Evolutionary conservation across 805 yeast genomes (phyloP).

Genomic region (Scheffersomyces stipitis): DNA sequence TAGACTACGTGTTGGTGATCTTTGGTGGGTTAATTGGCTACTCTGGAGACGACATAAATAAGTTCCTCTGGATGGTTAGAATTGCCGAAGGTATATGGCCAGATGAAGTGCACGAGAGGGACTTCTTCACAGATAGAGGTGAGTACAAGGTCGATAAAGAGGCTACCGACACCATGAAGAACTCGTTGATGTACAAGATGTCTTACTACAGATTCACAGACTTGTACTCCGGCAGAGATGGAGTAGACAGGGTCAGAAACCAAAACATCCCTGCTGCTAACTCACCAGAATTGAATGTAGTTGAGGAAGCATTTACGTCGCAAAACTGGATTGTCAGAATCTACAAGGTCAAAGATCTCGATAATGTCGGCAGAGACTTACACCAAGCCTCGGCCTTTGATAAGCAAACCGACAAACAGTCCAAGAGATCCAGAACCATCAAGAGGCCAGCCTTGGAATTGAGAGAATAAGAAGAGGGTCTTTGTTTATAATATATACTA

Average conservation of each 20-base stretch:
- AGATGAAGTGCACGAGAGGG: conserved; percentile 87
- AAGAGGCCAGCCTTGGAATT: conserved; percentile 58
- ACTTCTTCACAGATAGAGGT: conserved; percentile 79
- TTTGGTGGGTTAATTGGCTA: conserved; percentile 94
- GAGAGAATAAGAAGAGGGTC: conserved; percentile 46
- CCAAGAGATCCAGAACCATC: conserved; percentile 41
- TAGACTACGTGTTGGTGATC: conserved; percentile 87
- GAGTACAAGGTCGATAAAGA: conserved; percentile 82
- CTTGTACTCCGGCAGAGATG: conserved; percentile 59
- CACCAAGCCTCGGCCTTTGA: conserved; percentile 57
- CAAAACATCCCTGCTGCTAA: conserved; percentile 62
- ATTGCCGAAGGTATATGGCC: conserved; percentile 99
- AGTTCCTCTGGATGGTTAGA: conserved; percentile 98
- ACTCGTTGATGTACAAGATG: conserved; percentile 93
- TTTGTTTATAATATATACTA: no score
- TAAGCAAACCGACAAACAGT: conserved; percentile 29
- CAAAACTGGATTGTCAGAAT: conserved; percentile 97
- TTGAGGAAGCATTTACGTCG: conserved; percentile 93
- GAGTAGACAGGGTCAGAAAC: conserved; percentile 82
- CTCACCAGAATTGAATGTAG: conserved; percentile 59
- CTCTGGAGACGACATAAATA: conserved; percentile 95
- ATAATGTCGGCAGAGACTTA: conserved; percentile 80
- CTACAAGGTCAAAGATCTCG: conserved; percentile 86
- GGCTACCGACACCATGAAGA: conserved; percentile 83
- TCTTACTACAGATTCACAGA: conserved; percentile 85